Conservation (phyloP, 176 grass and related monocot genomes). For the Phoenix dactylifera region DNA sequence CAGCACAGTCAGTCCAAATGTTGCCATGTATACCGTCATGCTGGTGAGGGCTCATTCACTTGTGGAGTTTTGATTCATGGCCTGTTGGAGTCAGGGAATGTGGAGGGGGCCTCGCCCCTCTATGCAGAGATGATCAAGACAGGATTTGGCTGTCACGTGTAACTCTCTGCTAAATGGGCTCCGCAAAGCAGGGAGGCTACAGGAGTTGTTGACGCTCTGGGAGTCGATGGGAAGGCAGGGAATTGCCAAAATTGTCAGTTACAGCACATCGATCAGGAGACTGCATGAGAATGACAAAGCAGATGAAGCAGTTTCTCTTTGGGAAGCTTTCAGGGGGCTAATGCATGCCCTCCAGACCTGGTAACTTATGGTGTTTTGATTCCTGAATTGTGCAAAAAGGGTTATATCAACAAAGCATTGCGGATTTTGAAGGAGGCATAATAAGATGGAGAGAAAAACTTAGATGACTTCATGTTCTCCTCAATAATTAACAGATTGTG, state of each 20-base stretch:
- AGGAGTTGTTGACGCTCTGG: constrained; percentile 52
- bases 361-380: constrained; percentile 68
- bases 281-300: constrained; percentile 49
- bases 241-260: constrained; percentile 35
- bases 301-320: constrained; percentile 40
- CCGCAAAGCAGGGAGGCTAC: constrained; percentile 35
- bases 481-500: constrained; percentile 66
- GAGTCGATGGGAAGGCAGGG: constrained; percentile 28
- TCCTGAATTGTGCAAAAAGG: constrained; percentile 80
- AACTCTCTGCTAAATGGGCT: constrained; percentile 66
- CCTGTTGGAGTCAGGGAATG: constrained; percentile 50
- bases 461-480: constrained; percentile 67
- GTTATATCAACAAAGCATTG: constrained; percentile 61
- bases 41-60: constrained; percentile 44
- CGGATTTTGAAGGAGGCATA: constrained; percentile 34
- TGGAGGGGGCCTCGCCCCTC: constrained; percentile 43
- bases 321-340: constrained; percentile 43
- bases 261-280: constrained; percentile 69
- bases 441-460: constrained; percentile 24
- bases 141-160: constrained; percentile 43
- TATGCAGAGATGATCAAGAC: constrained; percentile 70
- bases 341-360: constrained; percentile 36
- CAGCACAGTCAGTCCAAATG: constrained; percentile 29
- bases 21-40: constrained; percentile 67
- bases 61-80: constrained; percentile 69